Evolutionary conservation across 805 yeast species (phyloP).

Genomic region (Phaffomyces antillensis): DNA sequence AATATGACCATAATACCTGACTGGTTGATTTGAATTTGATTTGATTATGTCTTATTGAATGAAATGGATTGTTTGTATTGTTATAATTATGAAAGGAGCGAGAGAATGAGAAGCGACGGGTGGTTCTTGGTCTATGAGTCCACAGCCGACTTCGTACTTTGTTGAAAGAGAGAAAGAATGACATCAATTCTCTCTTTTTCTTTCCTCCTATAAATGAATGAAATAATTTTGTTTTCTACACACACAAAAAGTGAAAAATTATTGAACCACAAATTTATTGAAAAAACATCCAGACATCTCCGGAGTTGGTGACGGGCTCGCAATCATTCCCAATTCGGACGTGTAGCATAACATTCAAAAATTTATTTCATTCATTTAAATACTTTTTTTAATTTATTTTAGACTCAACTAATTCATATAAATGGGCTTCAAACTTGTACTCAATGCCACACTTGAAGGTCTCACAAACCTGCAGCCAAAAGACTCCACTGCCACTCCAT

Average conservation of each 20-base stretch:
- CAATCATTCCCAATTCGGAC: not conserved
- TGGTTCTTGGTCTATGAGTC: too few species aligned
- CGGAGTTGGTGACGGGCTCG: not conserved
- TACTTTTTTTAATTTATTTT: not conserved
- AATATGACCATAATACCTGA: slow-evolving; percentile 28
- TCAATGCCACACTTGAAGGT: slow-evolving; percentile 30
- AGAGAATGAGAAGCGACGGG: not conserved
- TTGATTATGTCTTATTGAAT: not conserved
- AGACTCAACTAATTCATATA: not conserved
- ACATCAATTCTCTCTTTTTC: not conserved
- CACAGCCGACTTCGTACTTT: not conserved
- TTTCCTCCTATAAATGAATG: too few species aligned
- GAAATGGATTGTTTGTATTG: not conserved
- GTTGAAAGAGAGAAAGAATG: slow-evolving; percentile 1
- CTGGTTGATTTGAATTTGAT: slow-evolving; percentile 1
- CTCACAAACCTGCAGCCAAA: slow-evolving; percentile 42
- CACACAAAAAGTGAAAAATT: too few species aligned
- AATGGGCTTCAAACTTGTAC: slow-evolving; percentile 23
- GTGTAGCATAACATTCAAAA: not conserved
- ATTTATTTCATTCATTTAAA: not conserved
- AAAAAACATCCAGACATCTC: not conserved
- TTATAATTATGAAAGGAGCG: not conserved
- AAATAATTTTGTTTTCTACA: too few species aligned
- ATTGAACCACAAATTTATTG: too few species aligned
- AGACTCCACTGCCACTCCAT: slow-evolving; percentile 56